Base-by-base conservation (phyloP, 1,284 basidiomycete genomes). In the Pholiota adiposa region DNA sequence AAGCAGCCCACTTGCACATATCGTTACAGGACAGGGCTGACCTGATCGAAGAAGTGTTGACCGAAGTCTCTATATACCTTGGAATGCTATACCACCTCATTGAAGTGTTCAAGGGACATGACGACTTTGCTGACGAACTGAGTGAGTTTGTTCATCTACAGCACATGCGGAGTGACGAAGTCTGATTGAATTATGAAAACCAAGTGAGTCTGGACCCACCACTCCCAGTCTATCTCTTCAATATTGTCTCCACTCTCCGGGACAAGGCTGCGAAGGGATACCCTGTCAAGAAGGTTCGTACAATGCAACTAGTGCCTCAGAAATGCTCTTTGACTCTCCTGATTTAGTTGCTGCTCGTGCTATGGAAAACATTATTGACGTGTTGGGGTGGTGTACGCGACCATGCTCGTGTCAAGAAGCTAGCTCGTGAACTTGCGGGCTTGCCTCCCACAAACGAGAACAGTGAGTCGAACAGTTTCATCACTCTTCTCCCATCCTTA, bases 261-360 rank as follows among this genome's bases (percentile, higher is more conserved):
- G 97, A 99, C 71, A 96, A 95, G 77, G 93, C 92, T 69, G 92
- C 95, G 4, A 96, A 94, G 71, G 95, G 95, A 1, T 98, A 97
- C 73, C 96, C 96, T 0, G 92, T 97, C 65, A 98, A 97, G 78
- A 97, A 97, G 84, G 94, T 93, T 62, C 36, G 63, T 59, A 44
- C 19, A 41, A 3, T 43, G 8, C 48, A 33, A 3, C 14, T 27
- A n/a, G 44, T 29, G 19, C 40, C 29, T 8, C 19, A 41, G 40
- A 55, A 21, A 43, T 52, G 43, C 48, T 38, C 33, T 61, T 23
- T 56, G 51, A 56, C 56, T 25, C 41, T 9, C 6, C 21, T 34
- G 11, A 23, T 41, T n/a, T 71, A 96, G 93, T 84, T 99, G 2
- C 84, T 99, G 16, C 84, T 99, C n/a, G 85, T 99, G 1, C 79